These are phyloP conservation scores for Lodderomyces metapsilosis DNA, from an alignment of 1,139 yeast genomes.

Conservation along the genomic window DNA sequence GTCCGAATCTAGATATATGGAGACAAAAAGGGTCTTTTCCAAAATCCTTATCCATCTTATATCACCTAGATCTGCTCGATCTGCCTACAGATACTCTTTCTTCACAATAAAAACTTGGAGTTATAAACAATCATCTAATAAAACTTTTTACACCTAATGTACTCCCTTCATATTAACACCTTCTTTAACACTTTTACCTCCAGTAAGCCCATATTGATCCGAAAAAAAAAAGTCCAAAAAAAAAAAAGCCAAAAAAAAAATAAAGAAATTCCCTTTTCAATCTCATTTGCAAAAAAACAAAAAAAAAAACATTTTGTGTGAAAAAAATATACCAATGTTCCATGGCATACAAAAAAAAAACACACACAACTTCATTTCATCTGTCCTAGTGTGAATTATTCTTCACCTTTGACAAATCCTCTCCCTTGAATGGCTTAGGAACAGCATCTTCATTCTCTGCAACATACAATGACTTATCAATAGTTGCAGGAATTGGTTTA, in stretches of 20 bases:
- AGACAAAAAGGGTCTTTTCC: no score
- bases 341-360: background rate
- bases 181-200: background rate
- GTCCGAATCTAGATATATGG: no score
- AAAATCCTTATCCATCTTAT: no score
- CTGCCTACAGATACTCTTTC: background rate
- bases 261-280: no score
- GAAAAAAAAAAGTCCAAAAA: background rate
- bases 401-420: slow-evolving; percentile 43
- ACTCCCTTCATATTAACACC: background rate
- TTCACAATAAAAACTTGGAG: background rate
- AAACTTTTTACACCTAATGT: background rate
- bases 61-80: background rate
- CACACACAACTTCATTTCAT: background rate
- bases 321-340: background rate
- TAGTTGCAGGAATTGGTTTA: slow-evolving; percentile 89
- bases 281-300: background rate
- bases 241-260: background rate
- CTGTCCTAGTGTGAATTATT: slow-evolving; percentile 1
- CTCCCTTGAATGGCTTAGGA: slow-evolving; percentile 86
- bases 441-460: slow-evolving; percentile 75
- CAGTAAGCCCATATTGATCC: background rate
- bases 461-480: slow-evolving; percentile 86
- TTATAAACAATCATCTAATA: no score
- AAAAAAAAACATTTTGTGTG: background rate